Conservation (phyloP, 2,329 filamentous ascomycete species). For the Cryphonectria naterciae region DNA sequence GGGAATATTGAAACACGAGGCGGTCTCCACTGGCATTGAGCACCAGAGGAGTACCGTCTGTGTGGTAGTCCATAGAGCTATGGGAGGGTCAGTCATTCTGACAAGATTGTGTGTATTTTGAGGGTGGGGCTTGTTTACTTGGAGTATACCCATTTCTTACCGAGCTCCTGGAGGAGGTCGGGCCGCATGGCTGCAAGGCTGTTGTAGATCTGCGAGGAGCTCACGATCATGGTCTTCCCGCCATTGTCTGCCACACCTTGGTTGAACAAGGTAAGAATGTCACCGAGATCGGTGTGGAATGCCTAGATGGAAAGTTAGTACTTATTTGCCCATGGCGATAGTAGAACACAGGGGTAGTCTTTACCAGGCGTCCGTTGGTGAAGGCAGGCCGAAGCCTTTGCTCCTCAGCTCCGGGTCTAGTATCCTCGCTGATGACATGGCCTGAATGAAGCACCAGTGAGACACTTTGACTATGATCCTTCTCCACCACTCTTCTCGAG, state of each 20-base stretch:
- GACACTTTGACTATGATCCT: neutral
- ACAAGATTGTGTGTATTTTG: neutral
- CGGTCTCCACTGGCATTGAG: neutral
- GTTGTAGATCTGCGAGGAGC: neutral
- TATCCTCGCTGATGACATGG: slow-evolving; percentile 1
- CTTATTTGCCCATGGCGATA: neutral
- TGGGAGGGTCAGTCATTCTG: neutral
- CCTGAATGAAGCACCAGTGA: neutral
- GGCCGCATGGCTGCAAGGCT: neutral
- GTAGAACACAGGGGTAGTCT: neutral
- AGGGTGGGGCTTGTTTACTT: neutral
- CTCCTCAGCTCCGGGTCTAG: neutral
- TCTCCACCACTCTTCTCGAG: neutral
- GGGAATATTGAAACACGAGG: neutral
- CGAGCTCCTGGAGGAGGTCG: neutral
- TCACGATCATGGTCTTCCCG: neutral
- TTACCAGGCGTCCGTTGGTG: neutral
- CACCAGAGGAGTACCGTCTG: neutral
- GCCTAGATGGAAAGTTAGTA: neutral
- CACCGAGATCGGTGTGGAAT: neutral
- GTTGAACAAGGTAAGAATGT: slow-evolving; percentile 1
- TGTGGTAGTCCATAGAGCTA: slow-evolving; percentile 1
- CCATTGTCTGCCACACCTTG: neutral
- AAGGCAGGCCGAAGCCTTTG: neutral
- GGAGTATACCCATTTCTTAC: slow-evolving; percentile 1